Evolutionary conservation across 495 filamentous ascomycete genomes (phyloP), one percentile per base, ranked within the genome.

Genomic region (Penicilliopsis zonata): DNA sequence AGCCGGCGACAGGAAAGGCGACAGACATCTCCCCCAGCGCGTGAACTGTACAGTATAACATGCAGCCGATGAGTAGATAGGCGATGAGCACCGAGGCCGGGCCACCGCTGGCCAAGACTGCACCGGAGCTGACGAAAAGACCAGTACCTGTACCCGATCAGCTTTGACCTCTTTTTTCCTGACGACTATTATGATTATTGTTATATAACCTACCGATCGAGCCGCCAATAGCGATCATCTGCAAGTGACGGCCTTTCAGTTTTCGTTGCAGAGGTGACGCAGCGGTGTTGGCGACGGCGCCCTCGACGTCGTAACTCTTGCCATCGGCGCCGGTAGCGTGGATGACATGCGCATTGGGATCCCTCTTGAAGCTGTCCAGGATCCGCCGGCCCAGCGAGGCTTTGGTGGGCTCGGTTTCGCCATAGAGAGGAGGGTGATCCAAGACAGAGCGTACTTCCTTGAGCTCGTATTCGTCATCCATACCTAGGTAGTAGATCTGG

Each of bases 141-240:
- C 87, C 87, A 21, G 86, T 90, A 39, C 84, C 83, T 87, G 39
- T 5, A 27, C 13, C 34, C 13, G 25, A 27, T 35, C 21, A 38
- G 31, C 36, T 27, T 19, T 30, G 13, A 3, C 13, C 28, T 4
- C 9, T 6, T 15, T 4, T 16, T 3, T 17, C 18, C 13, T 15
- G 28, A 17, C n/a, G n/a, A n/a, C n/a, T n/a, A n/a, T n/a, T n/a
- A n/a, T n/a, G n/a, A 6, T 15, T 5, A 30, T 14, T 8, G 9
- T 24, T 18, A 6, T 24, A 24, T 20, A 41, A 33, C 63, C 30
- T 73, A 78, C 88, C 88, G 41, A 98, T 95, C 1, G 82, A 88
- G 21, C 90, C 90, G 40, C 86, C 86, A 42, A 94, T 92, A 5
- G 87, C 87, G 64, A 94, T 94, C 86, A 94, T 94, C 65, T 94